Evolutionary conservation across 257 asterid genomes (phyloP).

Genomic region (Scutellaria barbata): DNA sequence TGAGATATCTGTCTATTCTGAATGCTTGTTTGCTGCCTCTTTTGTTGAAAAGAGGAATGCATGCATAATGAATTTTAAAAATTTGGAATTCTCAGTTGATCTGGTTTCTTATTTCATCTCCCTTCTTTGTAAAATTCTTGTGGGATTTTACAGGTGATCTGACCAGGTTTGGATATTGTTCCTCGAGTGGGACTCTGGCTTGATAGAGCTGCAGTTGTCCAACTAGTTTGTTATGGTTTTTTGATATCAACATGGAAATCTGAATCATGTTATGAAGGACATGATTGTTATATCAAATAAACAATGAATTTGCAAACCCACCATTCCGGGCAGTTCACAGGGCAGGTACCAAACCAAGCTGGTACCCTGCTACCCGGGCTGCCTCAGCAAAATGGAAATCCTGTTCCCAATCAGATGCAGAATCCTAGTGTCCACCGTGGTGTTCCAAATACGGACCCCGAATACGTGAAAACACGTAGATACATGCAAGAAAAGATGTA

Average conservation of each 20-base stretch:
- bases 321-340: conserved; percentile 70
- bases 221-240: conserved; percentile 31
- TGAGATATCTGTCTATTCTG: conserved; percentile 7
- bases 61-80: conserved; percentile 14
- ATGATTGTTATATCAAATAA: conserved; percentile 28
- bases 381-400: conserved; percentile 69
- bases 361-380: conserved; percentile 58
- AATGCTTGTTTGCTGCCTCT: conserved; percentile 18
- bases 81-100: conserved; percentile 20
- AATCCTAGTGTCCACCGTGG: conserved; percentile 59
- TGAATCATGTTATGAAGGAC: conserved; percentile 37
- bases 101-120: conserved; percentile 22
- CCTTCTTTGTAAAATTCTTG: conserved; percentile 19
- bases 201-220: conserved; percentile 30
- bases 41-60: conserved; percentile 26
- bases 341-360: conserved; percentile 69
- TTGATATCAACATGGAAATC: conserved; percentile 27
- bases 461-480: conserved; percentile 54
- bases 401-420: conserved; percentile 71
- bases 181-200: conserved; percentile 24
- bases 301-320: conserved; percentile 67
- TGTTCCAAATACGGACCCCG: conserved; percentile 54
- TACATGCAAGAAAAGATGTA: conserved; percentile 71
- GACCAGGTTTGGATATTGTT: conserved; percentile 27
- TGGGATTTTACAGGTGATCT: conserved; percentile 41